phyloP scores from a whole-genome alignment of 305 asterid species.

The Ilex paraguariensis region DNA sequence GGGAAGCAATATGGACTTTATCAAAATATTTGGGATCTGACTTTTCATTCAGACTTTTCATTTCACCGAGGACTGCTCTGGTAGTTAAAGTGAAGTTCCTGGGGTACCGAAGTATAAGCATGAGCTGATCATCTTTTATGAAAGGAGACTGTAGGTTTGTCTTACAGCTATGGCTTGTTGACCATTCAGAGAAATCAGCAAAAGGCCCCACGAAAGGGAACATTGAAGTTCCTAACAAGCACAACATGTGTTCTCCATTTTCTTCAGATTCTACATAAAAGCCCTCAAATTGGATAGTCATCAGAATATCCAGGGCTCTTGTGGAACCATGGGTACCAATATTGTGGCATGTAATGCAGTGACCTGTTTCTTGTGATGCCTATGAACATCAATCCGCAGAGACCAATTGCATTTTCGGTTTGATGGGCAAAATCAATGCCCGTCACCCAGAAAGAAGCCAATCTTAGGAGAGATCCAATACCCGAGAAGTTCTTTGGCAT shows the following conservation, averaged over 20 bases:
- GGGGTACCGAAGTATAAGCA: constrained; percentile 17
- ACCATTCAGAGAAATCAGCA: constrained; percentile 2
- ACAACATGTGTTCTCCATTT: constrained; percentile 10
- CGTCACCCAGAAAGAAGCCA: constrained; percentile 11
- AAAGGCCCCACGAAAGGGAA: constrained; percentile 5
- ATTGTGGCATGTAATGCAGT: constrained; percentile 4
- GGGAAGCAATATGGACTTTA: constrained; percentile 11
- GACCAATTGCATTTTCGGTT: constrained; percentile 8
- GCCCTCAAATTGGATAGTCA: constrained; percentile 18
- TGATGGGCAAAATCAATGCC: constrained; percentile 8
- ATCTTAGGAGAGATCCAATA: constrained; percentile 6
- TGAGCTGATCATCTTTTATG: constrained; percentile 5
- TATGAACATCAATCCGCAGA: constrained; percentile 9
- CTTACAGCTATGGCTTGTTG: constrained; percentile 6
- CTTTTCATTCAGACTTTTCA: constrained; percentile 12
- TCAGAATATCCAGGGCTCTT: constrained; percentile 12
- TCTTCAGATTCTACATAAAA: constrained; percentile 13
- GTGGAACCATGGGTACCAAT: constrained; percentile 13
- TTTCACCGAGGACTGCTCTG: constrained; percentile 16
- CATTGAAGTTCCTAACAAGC: constrained; percentile 15
- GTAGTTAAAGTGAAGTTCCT: constrained; percentile 13
- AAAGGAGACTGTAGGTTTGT: not conserved
- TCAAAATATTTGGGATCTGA: constrained; percentile 13
- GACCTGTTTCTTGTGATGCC: constrained; percentile 12
- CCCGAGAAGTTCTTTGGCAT: constrained; percentile 14